Percentiles rank a stretch among this genome's conserved stretches.
phyloP scores from a whole-genome alignment of 1,284 basidiomycete species.

The Pseudozyma hubeiensis region DNA sequence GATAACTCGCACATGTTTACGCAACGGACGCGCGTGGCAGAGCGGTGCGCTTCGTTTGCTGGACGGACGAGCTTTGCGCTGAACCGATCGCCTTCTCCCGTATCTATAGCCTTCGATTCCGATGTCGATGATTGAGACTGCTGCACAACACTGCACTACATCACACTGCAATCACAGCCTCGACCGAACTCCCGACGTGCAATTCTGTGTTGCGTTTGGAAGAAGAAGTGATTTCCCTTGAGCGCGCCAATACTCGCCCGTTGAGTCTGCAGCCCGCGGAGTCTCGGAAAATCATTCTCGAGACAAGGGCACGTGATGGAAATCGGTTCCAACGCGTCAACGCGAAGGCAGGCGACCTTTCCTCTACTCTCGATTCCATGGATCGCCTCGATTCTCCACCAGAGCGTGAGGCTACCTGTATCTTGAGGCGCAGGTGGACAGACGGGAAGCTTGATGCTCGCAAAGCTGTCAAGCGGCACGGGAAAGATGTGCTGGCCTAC shows the following conservation, averaged over 20 bases:
- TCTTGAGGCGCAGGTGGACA: too few relatives aligned
- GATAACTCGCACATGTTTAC: constrained; percentile 7
- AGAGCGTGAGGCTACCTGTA: too few relatives aligned
- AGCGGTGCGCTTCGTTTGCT: constrained; percentile 27
- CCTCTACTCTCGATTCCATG: too few relatives aligned
- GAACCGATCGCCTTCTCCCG: constrained; percentile 29
- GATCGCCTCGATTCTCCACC: too few relatives aligned
- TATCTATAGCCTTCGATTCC: constrained; percentile 8
- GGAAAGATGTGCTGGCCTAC: constrained; percentile 8
- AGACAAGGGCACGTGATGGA: constrained; percentile 24
- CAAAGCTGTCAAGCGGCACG: neutral
- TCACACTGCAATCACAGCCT: too few relatives aligned
- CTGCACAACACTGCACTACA: neutral
- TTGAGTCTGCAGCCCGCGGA: too few relatives aligned
- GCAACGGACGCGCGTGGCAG: constrained; percentile 7
- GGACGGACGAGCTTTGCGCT: constrained; percentile 18
- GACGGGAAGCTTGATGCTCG: neutral
- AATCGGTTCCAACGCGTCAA: constrained; percentile 21
- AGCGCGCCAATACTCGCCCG: too few relatives aligned
- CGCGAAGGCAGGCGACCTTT: constrained; percentile 2
- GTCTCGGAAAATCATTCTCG: too few relatives aligned
- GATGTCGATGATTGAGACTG: constrained; percentile 20
- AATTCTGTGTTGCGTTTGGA: too few relatives aligned
- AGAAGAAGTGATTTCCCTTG: too few relatives aligned
- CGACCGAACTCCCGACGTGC: too few relatives aligned